Evolutionary conservation across 768 basidiomycete genomes (phyloP), one percentile per base, ranked within the genome.

Genomic region (Coprinellus micaceus): DNA sequence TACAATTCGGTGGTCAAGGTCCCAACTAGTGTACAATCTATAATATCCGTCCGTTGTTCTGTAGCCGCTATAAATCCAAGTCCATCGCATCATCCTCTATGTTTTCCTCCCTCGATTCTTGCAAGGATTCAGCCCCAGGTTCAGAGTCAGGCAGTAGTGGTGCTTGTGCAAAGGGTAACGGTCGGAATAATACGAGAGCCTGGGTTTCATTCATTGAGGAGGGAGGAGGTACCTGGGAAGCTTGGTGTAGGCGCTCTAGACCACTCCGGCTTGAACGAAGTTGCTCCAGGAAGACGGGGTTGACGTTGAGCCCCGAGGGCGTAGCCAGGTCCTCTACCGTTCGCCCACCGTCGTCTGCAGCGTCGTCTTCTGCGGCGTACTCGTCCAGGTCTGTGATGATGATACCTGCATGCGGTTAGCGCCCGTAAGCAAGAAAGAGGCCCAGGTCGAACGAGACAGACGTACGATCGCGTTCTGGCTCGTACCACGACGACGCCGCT

Each of bases 391-490:
- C 78, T 21, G 84, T 85, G 30, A 88, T 76, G 26, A 88, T 75
- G 59, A 88, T 85, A 39, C 85, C 86, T 86, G 60, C n/a, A n/a
- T n/a, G n/a, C n/a, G n/a, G n/a, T n/a, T n/a, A n/a, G n/a, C n/a
- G n/a, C n/a, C 19, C 21, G 29, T 25, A 51, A 26, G 36, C 58
- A 13, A 46, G 45, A 39, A 25, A 50, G 36, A 59, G 17, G 36
- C 17, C 9, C 9, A 37, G 17, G 9, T 7, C 15, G n/a, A 43
- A 17, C 19, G 40, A 24, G 29, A 60, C 33, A 51, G 29, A 77
- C 84, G 62, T 68, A 90, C 89, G 74, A 65, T 87, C 81, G 60
- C 80, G 84, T 64, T 87, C 88, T 4, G 82, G 77, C 65, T 86
- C 86, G 63, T 84, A 87, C 84, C 84, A 87, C 28, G 83, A 81